Base-by-base conservation (phyloP, 2,329 filamentous ascomycete genomes). In the Zopfia rhizophila region DNA sequence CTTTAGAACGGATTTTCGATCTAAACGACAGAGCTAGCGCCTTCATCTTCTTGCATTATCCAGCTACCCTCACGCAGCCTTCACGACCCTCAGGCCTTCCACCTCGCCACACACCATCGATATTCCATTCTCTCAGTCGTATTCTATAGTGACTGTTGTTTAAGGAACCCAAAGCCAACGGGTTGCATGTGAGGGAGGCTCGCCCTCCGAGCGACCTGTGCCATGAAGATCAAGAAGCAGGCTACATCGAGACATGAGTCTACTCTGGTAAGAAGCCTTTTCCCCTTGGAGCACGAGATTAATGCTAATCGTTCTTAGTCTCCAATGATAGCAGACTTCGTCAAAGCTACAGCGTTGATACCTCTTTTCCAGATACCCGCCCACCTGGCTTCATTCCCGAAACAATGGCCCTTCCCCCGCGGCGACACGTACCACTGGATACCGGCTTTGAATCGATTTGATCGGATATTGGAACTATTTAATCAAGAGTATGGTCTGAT, bases 391-490 rank as follows among this genome's bases (percentile, higher is more conserved):
- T 83, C 82, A 44, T 97, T 97, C 69, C 91, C 93, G 47, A 86
- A 87, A 55, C 81, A 87, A 81, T 99, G 94, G 94, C 91, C 92
- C 2, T 96, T 97, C 66, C 93, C 93, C 27, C 85, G 93, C 70
- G 95, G 94, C 50, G 94, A 99, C 70, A 79, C 97, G 21, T 97
- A 97, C 70, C 93, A 99, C 78, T 99, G 95, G 95, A 97, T 99
- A 58, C 87, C 90, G 19, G 82, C 96, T 17, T 77, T 99, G 49
- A 96, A 99, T 72, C 87, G 91, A 46, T 97, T 99, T 72, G 94
- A 99, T 73, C 84, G 83, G 64, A 86, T 97, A 55, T 78, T 99
- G 28, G 90, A 96, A 61, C 79, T 84, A 27, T 91, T 96, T 69
- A 91, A 87, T 71, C 80, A 83, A 45, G 86, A 85, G 55, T 99